These are phyloP conservation scores for Candida nemodendra DNA, from an alignment of 805 yeast species.

Conservation along the genomic window DNA sequence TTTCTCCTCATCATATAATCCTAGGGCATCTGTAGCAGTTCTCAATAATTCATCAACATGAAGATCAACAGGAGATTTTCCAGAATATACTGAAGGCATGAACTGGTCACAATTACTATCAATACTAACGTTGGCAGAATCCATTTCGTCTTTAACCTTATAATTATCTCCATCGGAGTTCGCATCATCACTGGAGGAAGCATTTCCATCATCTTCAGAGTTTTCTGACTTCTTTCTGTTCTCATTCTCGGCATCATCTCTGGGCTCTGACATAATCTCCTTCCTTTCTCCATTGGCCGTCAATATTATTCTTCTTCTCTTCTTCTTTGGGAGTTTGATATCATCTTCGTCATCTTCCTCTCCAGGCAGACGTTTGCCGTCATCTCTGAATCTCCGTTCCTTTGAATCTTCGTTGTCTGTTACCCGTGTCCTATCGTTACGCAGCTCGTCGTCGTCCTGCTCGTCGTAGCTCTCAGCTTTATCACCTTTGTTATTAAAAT, in stretches of 20 bases:
- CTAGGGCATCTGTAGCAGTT: constrained; percentile 20
- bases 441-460: constrained; percentile 3
- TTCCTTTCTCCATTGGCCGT: constrained; percentile 22
- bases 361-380: background rate
- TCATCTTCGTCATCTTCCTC: constrained; percentile 22
- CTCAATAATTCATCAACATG: constrained; percentile 22
- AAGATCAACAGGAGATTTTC: constrained; percentile 14
- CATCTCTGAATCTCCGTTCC: background rate
- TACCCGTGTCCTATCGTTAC: background rate
- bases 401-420: background rate
- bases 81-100: constrained; percentile 44
- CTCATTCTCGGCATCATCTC: constrained; percentile 19
- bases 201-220: constrained; percentile 2
- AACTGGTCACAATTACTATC: constrained; percentile 31
- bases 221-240: constrained; percentile 3
- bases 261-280: constrained; percentile 17
- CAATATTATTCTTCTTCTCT: constrained; percentile 20
- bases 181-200: constrained; percentile 4
- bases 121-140: background rate
- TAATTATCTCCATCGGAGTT: constrained; percentile 5
- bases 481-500: constrained; percentile 1
- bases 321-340: constrained; percentile 18
- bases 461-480: background rate
- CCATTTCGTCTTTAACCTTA: constrained; percentile 3
- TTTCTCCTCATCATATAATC: constrained; percentile 43